Evolutionary conservation across 2,329 filamentous ascomycete species (phyloP), one percentile per base, ranked within the genome.

Genomic region (Arthrobotrys musiformis): DNA sequence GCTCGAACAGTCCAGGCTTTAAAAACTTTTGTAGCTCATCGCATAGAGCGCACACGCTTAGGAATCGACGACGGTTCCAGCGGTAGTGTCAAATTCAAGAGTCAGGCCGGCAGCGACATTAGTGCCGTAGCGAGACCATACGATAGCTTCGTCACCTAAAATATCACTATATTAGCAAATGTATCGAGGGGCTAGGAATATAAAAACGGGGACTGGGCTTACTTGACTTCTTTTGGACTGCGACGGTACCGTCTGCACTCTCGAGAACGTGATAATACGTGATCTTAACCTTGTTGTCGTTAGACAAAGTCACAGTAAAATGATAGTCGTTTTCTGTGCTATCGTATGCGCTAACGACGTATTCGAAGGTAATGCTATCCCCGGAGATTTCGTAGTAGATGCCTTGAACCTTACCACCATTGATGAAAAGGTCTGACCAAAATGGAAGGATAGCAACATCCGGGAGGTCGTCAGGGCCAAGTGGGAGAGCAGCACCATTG

Each of bases 401-500:
- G 26, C 73, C 73, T 28, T 77, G 73, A 4, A 58, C 40, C 4
- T 44, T 15, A 19, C 66, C 66, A 2, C 26, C 60, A 9, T 70
- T 67, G 50, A 70, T 19, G 8, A 61, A 56, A 1, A 77, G 30
- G 30, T 77, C 73, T 0, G 66, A 30, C 73, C 73, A 77, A 52
- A 70, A 77, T 28, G 73, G 66, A 46, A 77, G 73, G 30, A 77
- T 66, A 6, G 73, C 66, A 33, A 77, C 42, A 48, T 77, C 66
- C 17, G 73, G 73, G 17, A 77, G 73, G 7, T 58, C 42, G 8
- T 70, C 50, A 0, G 60, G 24, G 9, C 44, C 60, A 11, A 70
- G 42, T 15, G 73, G 73, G 26, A 70, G 58, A n/a, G 17, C 22
- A 28, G 50, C 66, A 19, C 73, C 73, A 35, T 67, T 61, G 33